A percentile compares a stretch with the other conserved stretches of the same genome.
phyloP scores from a whole-genome alignment of 768 basidiomycete species.

The Myochromella boudieri region DNA sequence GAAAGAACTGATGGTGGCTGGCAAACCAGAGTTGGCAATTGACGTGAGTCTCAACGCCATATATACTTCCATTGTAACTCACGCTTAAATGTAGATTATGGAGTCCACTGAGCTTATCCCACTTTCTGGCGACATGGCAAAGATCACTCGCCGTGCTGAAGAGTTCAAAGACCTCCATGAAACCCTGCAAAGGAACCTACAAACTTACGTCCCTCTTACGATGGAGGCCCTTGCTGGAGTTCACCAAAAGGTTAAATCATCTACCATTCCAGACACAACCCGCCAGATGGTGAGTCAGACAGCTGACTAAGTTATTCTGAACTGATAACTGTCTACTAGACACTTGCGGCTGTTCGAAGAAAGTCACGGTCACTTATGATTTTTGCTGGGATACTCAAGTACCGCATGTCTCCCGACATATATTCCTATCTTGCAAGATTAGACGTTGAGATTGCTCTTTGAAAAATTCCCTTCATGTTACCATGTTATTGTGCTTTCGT shows the following conservation, averaged over 20 bases:
- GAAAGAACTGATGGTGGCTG: constrained; percentile 69
- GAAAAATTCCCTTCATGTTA: constrained; percentile 16
- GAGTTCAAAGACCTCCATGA: constrained; percentile 89
- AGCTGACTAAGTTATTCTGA: constrained; percentile 4
- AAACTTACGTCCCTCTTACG: constrained; percentile 81
- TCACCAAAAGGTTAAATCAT: constrained; percentile 74
- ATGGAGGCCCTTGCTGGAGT: constrained; percentile 91
- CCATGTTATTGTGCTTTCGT: too few relatives aligned
- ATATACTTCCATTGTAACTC: neutral
- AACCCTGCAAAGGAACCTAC: constrained; percentile 85
- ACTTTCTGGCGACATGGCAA: constrained; percentile 78
- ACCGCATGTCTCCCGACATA: constrained; percentile 87
- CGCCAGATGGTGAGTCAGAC: constrained; percentile 65
- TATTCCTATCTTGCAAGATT: constrained; percentile 84
- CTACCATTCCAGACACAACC: constrained; percentile 69
- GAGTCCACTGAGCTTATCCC: constrained; percentile 88
- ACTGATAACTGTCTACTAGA: constrained; percentile 37
- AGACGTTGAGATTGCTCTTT: constrained; percentile 85
- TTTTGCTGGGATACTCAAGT: constrained; percentile 85
- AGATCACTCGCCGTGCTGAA: constrained; percentile 83
- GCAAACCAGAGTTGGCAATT: constrained; percentile 73
- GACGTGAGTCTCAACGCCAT: constrained; percentile 54
- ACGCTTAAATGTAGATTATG: constrained; percentile 57
- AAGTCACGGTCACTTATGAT: constrained; percentile 87
- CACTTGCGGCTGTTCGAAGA: constrained; percentile 63